These are phyloP conservation scores for Setomelanomma holmii DNA, from an alignment of 2,329 filamentous ascomycete genomes.

Conservation along the genomic window DNA sequence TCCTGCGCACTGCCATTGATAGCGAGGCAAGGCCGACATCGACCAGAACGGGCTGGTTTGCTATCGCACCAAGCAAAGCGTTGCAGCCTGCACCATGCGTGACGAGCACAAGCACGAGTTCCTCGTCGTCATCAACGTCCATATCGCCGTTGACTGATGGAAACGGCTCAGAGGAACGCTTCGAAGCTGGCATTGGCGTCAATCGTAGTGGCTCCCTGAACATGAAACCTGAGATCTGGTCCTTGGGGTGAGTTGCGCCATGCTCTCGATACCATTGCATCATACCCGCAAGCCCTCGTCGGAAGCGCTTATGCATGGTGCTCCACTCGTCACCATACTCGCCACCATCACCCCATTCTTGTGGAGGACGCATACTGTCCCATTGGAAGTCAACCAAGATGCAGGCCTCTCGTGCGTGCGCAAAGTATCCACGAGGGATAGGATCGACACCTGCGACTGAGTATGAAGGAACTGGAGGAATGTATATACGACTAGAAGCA, in stretches of 20 bases:
- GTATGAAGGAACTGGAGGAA: conserved; percentile 80
- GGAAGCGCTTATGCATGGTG: conserved; percentile 89
- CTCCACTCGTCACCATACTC: conserved; percentile 94
- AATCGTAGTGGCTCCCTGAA: conserved; percentile 27
- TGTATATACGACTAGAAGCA: conserved; percentile 61
- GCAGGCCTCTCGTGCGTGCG: conserved; percentile 88
- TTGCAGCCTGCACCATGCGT: conserved; percentile 97
- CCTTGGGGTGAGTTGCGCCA: conserved; percentile 45
- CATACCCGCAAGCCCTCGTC: conserved; percentile 77
- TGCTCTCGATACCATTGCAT: conserved; percentile 79
- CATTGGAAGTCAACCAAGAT: conserved; percentile 90
- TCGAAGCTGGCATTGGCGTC: conserved; percentile 20
- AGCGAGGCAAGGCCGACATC: conserved; percentile 90
- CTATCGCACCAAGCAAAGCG: conserved; percentile 89
- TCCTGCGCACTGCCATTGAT: conserved; percentile 72
- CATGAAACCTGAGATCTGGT: conserved; percentile 41
- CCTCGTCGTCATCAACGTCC: conserved; percentile 62
- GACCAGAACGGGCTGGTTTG: conserved; percentile 87
- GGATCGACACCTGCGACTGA: conserved; percentile 79
- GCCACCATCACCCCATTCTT: conserved; percentile 87
- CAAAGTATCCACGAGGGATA: conserved; percentile 87
- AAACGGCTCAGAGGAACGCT: conserved; percentile 34
- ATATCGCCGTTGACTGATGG: conserved; percentile 42
- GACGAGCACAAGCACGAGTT: conserved; percentile 82
- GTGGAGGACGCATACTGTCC: conserved; percentile 84